phyloP scores from a whole-genome alignment of 2,329 filamentous ascomycete genomes.

The Aspergillus flavus region DNA sequence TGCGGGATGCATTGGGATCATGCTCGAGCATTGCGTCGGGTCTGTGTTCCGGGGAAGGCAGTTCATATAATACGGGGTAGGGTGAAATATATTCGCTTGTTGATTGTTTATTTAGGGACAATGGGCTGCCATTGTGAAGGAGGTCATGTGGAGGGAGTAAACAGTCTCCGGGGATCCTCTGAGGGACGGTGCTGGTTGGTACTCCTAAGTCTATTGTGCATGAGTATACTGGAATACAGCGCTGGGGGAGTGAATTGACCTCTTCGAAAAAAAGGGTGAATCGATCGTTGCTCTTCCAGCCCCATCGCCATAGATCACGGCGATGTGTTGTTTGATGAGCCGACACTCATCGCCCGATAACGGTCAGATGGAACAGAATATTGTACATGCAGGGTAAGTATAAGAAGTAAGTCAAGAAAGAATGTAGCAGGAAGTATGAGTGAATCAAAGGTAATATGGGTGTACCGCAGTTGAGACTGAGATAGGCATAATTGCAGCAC shows the following conservation, averaged over 20 bases:
- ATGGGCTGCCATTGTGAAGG: neutral
- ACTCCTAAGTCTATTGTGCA: conserved; percentile 22
- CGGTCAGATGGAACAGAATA: neutral
- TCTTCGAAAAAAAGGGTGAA: conserved; percentile 47
- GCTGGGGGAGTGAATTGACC: conserved; percentile 29
- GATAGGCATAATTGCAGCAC: conserved; percentile 15
- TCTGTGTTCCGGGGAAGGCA: neutral
- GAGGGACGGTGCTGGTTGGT: conserved; percentile 10
- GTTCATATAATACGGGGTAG: neutral
- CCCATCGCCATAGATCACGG: conserved; percentile 41
- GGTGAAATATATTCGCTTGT: neutral
- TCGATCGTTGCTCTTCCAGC: conserved; percentile 39
- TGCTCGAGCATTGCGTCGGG: conserved; percentile 26
- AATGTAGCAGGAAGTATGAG: neutral
- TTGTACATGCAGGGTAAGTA: neutral
- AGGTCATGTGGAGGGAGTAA: conserved; percentile 9
- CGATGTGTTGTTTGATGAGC: conserved; percentile 27
- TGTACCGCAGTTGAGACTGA: neutral
- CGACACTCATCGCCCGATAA: conserved; percentile 24
- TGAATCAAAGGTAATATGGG: neutral
- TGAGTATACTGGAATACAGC: conserved; percentile 13
- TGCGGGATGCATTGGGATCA: conserved; percentile 36
- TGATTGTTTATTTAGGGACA: neutral
- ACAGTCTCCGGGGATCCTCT: neutral
- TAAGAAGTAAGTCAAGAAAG: neutral